A percentile compares a stretch with the other conserved stretches of the same genome.
Evolutionary conservation across 1,139 yeast genomes (phyloP).

Genomic region (Hanseniaspora gamundiae): DNA sequence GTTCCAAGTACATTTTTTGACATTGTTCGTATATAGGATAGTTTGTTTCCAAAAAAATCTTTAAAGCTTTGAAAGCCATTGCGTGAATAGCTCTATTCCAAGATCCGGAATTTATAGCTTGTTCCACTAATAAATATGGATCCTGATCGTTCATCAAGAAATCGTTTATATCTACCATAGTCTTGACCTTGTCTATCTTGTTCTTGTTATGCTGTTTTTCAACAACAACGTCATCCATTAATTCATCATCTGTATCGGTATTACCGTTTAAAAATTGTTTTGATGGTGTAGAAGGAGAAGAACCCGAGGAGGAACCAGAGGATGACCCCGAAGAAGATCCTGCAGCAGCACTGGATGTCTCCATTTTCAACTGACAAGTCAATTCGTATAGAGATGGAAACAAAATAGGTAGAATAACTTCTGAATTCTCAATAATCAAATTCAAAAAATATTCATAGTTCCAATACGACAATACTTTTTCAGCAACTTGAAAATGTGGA

Average conservation of each 20-base stretch:
- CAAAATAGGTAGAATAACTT: constrained; percentile 82
- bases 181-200: neutral
- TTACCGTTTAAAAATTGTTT: neutral
- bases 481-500: constrained; percentile 95
- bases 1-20: constrained; percentile 57
- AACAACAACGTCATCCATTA: constrained; percentile 35
- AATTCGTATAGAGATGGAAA: constrained; percentile 85
- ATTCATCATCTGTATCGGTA: constrained; percentile 18
- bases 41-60: constrained; percentile 87
- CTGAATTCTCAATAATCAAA: constrained; percentile 81
- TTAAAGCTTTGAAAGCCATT: constrained; percentile 81
- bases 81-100: constrained; percentile 94
- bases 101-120: constrained; percentile 28
- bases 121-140: constrained; percentile 26
- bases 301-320: no score
- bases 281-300: neutral
- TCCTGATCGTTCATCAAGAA: constrained; percentile 12
- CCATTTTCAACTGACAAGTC: constrained; percentile 39
- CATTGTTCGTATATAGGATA: constrained; percentile 89
- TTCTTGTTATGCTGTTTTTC: constrained; percentile 8
- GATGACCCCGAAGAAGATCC: constrained; percentile 8
- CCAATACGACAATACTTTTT: constrained; percentile 89
- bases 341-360: no score
- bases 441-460: constrained; percentile 88
- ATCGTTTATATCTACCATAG: constrained; percentile 7